Evolutionary conservation across 2,329 filamentous ascomycete genomes (phyloP).

Genomic region (Pestalotiopsis sp.): DNA sequence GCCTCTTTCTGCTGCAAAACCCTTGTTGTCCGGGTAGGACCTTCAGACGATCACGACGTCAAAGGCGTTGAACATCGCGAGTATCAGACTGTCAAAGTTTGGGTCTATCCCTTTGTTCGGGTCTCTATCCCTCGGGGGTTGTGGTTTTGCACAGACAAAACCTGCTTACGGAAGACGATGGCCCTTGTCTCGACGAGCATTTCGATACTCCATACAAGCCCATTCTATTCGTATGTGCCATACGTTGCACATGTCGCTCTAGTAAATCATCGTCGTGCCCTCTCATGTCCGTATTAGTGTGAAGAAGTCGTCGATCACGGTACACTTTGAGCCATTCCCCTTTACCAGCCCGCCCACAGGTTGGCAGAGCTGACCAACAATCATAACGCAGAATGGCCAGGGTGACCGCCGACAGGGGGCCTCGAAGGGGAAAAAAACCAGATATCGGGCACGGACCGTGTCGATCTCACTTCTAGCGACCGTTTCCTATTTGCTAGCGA

Average conservation of each 20-base stretch:
- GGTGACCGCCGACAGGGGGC: not conserved
- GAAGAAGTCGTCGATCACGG: not conserved
- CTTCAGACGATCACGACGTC: not conserved
- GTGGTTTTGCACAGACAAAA: too few relatives aligned
- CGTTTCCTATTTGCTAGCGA: constrained; percentile 2
- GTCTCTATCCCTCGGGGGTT: not conserved
- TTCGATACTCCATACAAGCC: too few relatives aligned
- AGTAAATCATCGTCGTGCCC: too few relatives aligned
- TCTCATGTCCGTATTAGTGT: too few relatives aligned
- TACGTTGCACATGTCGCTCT: too few relatives aligned
- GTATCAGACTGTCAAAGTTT: not conserved
- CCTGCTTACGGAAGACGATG: too few relatives aligned
- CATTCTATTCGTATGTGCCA: too few relatives aligned
- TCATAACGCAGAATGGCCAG: not conserved
- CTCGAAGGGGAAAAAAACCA: not conserved
- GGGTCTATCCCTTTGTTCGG: not conserved
- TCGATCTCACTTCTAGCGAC: constrained; percentile 4
- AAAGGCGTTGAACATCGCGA: not conserved
- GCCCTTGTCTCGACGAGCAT: not conserved
- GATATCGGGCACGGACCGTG: not conserved
- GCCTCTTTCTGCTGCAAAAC: not conserved
- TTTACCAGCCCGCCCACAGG: not conserved
- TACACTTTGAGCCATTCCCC: constrained; percentile 1
- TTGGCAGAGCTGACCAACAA: not conserved
- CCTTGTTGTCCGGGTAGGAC: not conserved